Evolutionary conservation across 2,329 filamentous ascomycete genomes (phyloP), one percentile per base, ranked within the genome.

Genomic region (Albifimbria verrucaria): DNA sequence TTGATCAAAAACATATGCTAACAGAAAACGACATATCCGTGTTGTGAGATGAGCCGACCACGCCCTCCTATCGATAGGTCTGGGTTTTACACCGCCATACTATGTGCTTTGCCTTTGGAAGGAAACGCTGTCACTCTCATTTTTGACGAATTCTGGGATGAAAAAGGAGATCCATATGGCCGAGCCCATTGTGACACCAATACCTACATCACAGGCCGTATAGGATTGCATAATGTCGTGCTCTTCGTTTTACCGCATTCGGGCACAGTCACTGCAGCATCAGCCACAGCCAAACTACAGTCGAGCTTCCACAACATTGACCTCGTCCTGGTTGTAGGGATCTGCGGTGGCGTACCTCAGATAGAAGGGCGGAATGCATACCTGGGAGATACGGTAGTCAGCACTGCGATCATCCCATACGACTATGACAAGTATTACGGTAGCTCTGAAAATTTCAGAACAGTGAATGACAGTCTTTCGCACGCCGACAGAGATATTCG

Each of bases 271-370:
- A 36, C 42, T n/a, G 59, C 63, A 1, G 64, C 64, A 7, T 50
- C 15, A 3, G 56, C 52, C 0, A 59, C 64, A 1, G 36, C 57
- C 1, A 52, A 52, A 21, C 50, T 69, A 18, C 54, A 55, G 0
- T 49, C 53, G 3, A 73, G 65, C 41, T 71, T 67, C 48, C 41
- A 49, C 2, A 49, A 56, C 2, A 54, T 73, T 12, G 56, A 60
- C 22, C 61, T 70, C 2, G 67, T 57, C 7, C 50, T 73, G 3
- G 26, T 73, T 1, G 65, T 70, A 3, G 69, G 70, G 1, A 61
- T 73, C 4, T 73, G 66, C 50, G 69, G 68, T 12, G 68, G 62
- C 2, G 52, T 55, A 50, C 55, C 52, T 9, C 41, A 25, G 3
- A 20, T 51, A 2, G 43, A 28, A 5, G 28, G 22, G 7, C 24